Base-by-base conservation (phyloP, 2,329 filamentous ascomycete species). In the Phoma sp. region DNA sequence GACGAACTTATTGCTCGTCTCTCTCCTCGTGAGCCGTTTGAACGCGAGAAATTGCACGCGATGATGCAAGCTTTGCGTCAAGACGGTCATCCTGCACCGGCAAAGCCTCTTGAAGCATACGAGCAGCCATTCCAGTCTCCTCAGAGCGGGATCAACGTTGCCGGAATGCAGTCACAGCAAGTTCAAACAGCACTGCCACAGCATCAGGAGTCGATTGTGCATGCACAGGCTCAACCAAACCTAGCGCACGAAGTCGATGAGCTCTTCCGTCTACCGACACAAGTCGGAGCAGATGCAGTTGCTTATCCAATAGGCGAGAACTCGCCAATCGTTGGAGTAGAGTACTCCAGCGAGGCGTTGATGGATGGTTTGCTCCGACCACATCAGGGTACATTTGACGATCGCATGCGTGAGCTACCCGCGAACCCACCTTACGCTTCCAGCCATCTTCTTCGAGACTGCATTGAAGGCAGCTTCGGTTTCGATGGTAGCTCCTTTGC, bases 401-500 rank as follows among this genome's bases (percentile, higher is more conserved):
- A 9, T 17, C 31, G 36, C 27, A 12, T 48, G 2, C 29, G 19
- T 1, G 37, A 35, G 3, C 19, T 9, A 13, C 29, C 43, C 10
- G 17, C n/a, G 4, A 36, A 29, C 17, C 17, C 6, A 19, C 19
- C 3, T 9, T 53, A 58, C 22, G 22, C 47, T 29, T 38, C 40
- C 9, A 21, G 6, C 4, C 15, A 51, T 12, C 53, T 55, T 6
- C 39, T 63, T n/a, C 41, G 54, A 17, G 44, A 61, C 15, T 62
- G 59, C 15, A 22, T 40, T 1, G 55, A 62, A 37, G 61, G 45
- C 7, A 38, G 38, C 13, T 38, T 56, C 15, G 31, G 21, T 0
- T 43, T 54, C 4, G 53, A 64, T 29, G 21, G 38, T 2, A 53
- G 51, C 13, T 46, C 51, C n/a, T 24, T 62, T 19, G 61, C 59